Base-by-base conservation (phyloP, 495 filamentous ascomycete genomes). In the Hyaloscypha finlandica region DNA sequence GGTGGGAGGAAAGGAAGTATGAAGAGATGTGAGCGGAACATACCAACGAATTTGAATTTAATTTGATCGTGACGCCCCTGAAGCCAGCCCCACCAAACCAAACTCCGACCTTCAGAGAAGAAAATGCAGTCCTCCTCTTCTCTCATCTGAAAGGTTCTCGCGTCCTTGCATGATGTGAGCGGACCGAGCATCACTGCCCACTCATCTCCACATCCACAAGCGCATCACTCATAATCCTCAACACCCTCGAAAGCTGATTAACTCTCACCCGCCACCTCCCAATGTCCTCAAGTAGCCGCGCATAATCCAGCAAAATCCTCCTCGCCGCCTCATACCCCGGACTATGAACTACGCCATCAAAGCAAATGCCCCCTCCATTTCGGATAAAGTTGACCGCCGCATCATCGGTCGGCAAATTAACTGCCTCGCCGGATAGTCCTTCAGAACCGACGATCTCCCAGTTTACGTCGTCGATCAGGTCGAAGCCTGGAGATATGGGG, bases 211-310 rank as follows among this genome's bases (percentile, higher is more conserved):
- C 74, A 68, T 81, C 80, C 74, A 81, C 80, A 51, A 85, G 71
- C 30, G 81, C 82, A 76, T 84, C 83, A 68, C 82, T 84, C 81
- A 85, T 84, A 20, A 84, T 84, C 61, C 81, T 77, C 25, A 84
- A 74, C 61, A 84, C 79, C 66, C 82, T 77, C 0, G 77, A 79
- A 63, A 81, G 81, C 25, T 82, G 81, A 37, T 60, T 48, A 48
- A 55, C 33, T 59, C 80, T 75, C 20, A 80, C 78, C 59, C 77
- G 81, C 81, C 82, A 83, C 62, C 81, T 79, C n/a, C 81, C 83
- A 25, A 81, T 79, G 64, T 84, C 81, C 67, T 83, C 80, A 30
- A 85, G 71, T 20, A 85, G 70, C 33, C 78, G 75, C 12, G 81
- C 82, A 65, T 81, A 85, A 72, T 84, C 81, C 33, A 83, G 73